Base-by-base conservation (phyloP, 768 basidiomycete species). In the Trametes coccinea region DNA sequence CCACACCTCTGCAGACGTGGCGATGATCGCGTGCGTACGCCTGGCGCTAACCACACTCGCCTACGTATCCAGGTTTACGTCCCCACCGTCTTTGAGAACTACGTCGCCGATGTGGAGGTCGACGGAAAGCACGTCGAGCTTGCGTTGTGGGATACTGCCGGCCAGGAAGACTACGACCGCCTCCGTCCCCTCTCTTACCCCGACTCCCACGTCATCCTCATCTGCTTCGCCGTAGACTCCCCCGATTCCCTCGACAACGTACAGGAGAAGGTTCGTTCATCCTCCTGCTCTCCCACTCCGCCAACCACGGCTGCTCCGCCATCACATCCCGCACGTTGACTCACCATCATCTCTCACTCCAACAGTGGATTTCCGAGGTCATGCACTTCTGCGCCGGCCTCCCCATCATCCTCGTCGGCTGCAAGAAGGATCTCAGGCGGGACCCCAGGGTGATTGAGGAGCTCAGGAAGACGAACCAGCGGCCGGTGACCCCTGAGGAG, bases 61-160 rank as follows among this genome's bases (percentile, higher is more conserved):
- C 22, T 33, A 9, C 44, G 30, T 44, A 53, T 34, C 6, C 67
- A 98, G 96, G 97, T 98, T 69, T 98, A 98, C 74, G 95, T 98
- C 65, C 97, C 97, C 52, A 99, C 97, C 61, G 97, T 99, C 53
- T 99, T 98, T 69, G 97, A 99, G 84, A 98, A 98, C 86, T 97
- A 98, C 76, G 96, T 97, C 58, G 96, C 96, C 68, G 95, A 98
- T 75, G 95, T 98, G 52, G 94, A 98, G 76, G 95, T 98, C 63
- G 96, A 98, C 72, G 93, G 93, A 68, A 98, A 96, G 80, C 93
- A 95, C 73, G 95, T 98, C 69, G 97, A 99, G 78, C 83, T 99
- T 70, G 96, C 97, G 31, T 80, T 99, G 70, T 98, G 97, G 97
- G 97, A 98, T 95, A 98, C 97, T 54, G 96, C 97, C 37, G 97